Evolutionary conservation across 345 rosid genomes (phyloP).

Genomic region (Turnera subulata): DNA sequence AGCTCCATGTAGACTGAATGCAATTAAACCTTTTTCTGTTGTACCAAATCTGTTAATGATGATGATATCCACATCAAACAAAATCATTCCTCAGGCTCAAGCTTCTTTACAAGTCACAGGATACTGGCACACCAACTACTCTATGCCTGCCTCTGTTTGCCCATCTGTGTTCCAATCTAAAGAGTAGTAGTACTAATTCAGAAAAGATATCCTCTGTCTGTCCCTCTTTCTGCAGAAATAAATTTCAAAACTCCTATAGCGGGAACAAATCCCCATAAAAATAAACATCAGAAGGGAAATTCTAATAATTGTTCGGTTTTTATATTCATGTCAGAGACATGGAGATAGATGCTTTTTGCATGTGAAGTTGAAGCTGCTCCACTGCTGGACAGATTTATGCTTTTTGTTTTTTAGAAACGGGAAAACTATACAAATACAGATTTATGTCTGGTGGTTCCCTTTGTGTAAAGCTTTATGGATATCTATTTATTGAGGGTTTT

Average conservation of each 20-base stretch:
- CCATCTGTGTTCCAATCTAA: too few relatives aligned
- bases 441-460: too few relatives aligned
- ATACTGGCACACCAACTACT: neutral
- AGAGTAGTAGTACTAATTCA: too few relatives aligned
- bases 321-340: neutral
- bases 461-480: too few relatives aligned
- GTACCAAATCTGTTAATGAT: slow-evolving; percentile 15
- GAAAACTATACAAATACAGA: too few relatives aligned
- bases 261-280: slow-evolving; percentile 6
- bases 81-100: slow-evolving; percentile 13
- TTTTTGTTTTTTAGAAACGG: too few relatives aligned
- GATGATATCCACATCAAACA: slow-evolving; percentile 10
- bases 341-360: slow-evolving; percentile 16
- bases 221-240: neutral
- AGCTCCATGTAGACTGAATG: too few relatives aligned
- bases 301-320: neutral
- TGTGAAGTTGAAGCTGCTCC: slow-evolving; percentile 45
- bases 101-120: neutral
- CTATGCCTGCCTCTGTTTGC: too few relatives aligned
- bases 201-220: too few relatives aligned
- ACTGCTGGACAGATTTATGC: neutral
- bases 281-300: neutral
- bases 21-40: neutral
- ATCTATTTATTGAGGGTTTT: too few relatives aligned
- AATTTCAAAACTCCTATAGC: neutral